phyloP scores from a whole-genome alignment of 768 basidiomycete species.

The Mycena venus region DNA sequence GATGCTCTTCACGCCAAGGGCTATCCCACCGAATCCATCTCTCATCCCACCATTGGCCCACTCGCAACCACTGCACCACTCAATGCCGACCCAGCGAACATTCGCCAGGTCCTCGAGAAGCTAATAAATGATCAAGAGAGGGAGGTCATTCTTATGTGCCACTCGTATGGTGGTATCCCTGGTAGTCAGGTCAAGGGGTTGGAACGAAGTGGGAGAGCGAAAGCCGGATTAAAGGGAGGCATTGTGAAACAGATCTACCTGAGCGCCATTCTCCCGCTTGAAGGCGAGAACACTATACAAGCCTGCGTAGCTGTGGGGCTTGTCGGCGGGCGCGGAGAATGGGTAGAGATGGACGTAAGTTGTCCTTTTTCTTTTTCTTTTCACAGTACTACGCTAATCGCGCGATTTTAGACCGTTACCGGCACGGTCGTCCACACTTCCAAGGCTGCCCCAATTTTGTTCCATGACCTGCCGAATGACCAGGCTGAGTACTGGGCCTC shows the following conservation, averaged over 20 bases:
- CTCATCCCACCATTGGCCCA: not conserved
- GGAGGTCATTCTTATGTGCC: not conserved
- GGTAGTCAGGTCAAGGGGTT: not conserved
- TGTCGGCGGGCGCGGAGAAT: not conserved
- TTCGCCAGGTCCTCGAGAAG: not conserved
- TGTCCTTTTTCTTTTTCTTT: too few species aligned
- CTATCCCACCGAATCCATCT: not conserved
- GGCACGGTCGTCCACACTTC: not conserved
- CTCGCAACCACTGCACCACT: not conserved
- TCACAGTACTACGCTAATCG: too few species aligned
- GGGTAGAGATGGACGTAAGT: not conserved
- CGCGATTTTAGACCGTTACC: not conserved
- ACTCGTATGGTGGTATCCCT: constrained; percentile 9
- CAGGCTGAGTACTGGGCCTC: not conserved
- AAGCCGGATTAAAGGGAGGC: not conserved
- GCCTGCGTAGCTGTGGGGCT: not conserved
- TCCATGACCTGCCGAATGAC: not conserved
- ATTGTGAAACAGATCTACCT: constrained; percentile 2
- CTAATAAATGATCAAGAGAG: not conserved
- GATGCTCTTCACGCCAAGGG: not conserved
- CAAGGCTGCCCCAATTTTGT: not conserved
- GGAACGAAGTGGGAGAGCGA: not conserved
- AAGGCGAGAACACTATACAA: not conserved
- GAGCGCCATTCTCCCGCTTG: not conserved
- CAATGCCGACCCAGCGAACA: not conserved